Percentiles rank a stretch among this genome's conserved stretches.
These are phyloP conservation scores for Crucibulum parvulum DNA, from an alignment of 1,284 basidiomycete species.

Conservation along the genomic window DNA sequence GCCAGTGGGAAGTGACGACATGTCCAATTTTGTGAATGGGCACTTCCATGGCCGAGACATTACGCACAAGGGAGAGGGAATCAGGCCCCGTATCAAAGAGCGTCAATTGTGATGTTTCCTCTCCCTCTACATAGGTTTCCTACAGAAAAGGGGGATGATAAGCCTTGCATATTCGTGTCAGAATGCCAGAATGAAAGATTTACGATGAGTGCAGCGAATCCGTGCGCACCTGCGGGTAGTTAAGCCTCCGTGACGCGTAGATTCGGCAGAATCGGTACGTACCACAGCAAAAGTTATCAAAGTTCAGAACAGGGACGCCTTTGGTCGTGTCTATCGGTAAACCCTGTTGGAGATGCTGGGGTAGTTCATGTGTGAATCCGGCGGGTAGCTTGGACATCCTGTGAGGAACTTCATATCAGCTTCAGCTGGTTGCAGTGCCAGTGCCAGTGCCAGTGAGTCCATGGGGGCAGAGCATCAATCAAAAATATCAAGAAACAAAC, in stretches of 20 bases:
- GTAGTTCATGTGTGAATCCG: constrained; percentile 78
- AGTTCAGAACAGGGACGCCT: constrained; percentile 70
- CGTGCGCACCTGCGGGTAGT: constrained; percentile 73
- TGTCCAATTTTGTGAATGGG: constrained; percentile 62
- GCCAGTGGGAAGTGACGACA: constrained; percentile 84
- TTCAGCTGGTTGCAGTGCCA: neutral
- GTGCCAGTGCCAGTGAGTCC: neutral
- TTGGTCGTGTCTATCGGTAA: constrained; percentile 60
- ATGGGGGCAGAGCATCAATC: neutral
- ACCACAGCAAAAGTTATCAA: constrained; percentile 84
- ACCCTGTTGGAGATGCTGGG: constrained; percentile 62
- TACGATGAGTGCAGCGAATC: constrained; percentile 81
- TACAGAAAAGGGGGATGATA: constrained; percentile 23
- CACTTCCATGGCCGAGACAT: constrained; percentile 66
- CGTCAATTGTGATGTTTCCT: constrained; percentile 53
- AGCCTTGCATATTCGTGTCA: neutral
- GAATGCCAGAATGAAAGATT: constrained; percentile 20
- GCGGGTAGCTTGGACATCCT: constrained; percentile 83
- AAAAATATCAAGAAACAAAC: constrained; percentile 4
- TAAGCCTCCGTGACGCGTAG: neutral
- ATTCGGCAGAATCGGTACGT: constrained; percentile 13
- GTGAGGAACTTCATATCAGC: constrained; percentile 1
- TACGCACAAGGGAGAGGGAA: constrained; percentile 71
- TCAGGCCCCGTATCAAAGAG: constrained; percentile 88
- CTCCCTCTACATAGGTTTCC: constrained; percentile 59